Conservation (phyloP, 352 stramenopile species). For the Blastocystis sp. region DNA sequence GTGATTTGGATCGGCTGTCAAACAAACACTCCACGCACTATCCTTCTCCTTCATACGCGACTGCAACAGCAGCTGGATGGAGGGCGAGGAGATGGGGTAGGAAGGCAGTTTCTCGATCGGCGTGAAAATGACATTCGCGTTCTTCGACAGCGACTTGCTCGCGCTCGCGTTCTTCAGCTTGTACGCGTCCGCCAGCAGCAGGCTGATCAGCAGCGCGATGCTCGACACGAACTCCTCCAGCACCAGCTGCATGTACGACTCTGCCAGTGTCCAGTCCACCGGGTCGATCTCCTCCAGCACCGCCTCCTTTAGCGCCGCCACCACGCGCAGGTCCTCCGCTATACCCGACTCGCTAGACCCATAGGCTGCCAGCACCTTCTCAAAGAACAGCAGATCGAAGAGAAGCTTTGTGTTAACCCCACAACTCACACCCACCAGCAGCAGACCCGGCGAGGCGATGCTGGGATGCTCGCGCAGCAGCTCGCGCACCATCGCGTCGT, state of each 20-base stretch:
- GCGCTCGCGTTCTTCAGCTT: background rate
- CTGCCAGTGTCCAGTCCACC: slow-evolving; percentile 59
- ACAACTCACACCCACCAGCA: background rate
- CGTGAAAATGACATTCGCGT: slow-evolving; percentile 50
- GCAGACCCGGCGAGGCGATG: slow-evolving; percentile 30
- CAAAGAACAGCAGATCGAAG: slow-evolving; percentile 27
- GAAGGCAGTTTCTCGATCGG: slow-evolving; percentile 43
- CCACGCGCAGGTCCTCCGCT: background rate
- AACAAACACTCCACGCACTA: slow-evolving; percentile 27
- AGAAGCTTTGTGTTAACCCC: background rate
- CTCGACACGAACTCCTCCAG: slow-evolving; percentile 52
- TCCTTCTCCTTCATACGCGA: slow-evolving; percentile 22
- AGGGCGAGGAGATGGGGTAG: slow-evolving; percentile 34
- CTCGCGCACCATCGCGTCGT: background rate
- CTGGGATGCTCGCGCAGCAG: background rate
- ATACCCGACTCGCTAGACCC: background rate
- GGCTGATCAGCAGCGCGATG: slow-evolving; percentile 49
- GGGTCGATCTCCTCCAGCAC: slow-evolving; percentile 61
- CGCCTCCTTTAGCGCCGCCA: background rate
- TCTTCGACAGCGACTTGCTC: slow-evolving; percentile 35
- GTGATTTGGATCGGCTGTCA: background rate
- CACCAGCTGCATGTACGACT: slow-evolving; percentile 36
- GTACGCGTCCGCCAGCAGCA: slow-evolving; percentile 35
- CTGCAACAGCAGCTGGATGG: slow-evolving; percentile 51
- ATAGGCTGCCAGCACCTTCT: background rate